Evolutionary conservation across 2,329 filamentous ascomycete genomes (phyloP).

Genomic region (Berkeleyomyces basicola): DNA sequence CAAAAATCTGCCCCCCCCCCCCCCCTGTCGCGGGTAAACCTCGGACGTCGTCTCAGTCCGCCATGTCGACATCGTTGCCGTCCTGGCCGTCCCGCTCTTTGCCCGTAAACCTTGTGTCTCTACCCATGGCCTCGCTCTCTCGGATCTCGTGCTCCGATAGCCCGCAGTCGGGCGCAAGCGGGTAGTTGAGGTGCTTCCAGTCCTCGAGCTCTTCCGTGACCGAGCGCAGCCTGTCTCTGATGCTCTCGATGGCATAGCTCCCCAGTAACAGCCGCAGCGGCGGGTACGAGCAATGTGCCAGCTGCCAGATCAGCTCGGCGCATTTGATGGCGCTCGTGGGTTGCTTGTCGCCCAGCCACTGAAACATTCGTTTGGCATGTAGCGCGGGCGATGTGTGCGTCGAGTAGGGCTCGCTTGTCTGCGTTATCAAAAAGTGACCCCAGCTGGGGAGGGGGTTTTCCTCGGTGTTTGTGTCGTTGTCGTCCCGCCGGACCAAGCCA

Average conservation of each 20-base stretch:
- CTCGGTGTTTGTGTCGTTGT: conserved; percentile 41
- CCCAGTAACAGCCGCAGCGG: conserved; percentile 75
- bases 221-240: conserved; percentile 71
- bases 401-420: conserved; percentile 65
- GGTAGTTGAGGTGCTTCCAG: conserved; percentile 68
- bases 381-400: conserved; percentile 64
- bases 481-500: conserved; percentile 67
- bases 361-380: conserved; percentile 79
- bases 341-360: conserved; percentile 86
- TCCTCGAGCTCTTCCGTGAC: conserved; percentile 92
- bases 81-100: conserved; percentile 2
- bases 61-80: conserved; percentile 10
- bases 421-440: conserved; percentile 84
- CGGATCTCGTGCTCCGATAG: conserved; percentile 11
- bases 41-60: conserved; percentile 3
- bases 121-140: conserved; percentile 5
- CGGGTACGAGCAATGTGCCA: conserved; percentile 89
- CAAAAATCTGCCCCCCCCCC: not conserved
- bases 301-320: conserved; percentile 83
- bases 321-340: conserved; percentile 87
- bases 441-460: conserved; percentile 55
- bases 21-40: not conserved
- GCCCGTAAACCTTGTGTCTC: not conserved
- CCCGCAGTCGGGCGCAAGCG: conserved; percentile 10
- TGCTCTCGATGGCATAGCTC: conserved; percentile 90